Conservation (phyloP, 2,329 filamentous ascomycete species). For the Akanthomyces muscarius region DNA sequence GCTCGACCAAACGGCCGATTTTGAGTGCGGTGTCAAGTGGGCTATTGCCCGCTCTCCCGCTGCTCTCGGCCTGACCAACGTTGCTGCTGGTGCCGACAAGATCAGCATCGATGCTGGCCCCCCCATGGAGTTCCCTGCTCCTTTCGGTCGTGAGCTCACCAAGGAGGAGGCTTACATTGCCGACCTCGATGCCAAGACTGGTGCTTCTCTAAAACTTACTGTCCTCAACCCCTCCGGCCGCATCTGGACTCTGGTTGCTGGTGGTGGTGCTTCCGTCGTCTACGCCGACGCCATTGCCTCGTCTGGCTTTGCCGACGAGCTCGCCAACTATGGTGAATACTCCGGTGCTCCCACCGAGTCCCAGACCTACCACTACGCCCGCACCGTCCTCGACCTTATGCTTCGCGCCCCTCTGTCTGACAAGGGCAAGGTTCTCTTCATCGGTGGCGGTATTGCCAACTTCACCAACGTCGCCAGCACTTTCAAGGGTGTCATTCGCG, state of each 20-base stretch:
- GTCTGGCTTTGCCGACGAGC: constrained; percentile 87
- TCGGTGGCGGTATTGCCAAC: constrained; percentile 99
- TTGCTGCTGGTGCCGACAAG: constrained; percentile 63
- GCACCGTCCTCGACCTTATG: constrained; percentile 95
- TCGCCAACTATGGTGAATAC: constrained; percentile 99
- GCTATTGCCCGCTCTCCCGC: constrained; percentile 88
- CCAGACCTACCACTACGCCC: constrained; percentile 98
- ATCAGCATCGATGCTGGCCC: constrained; percentile 93
- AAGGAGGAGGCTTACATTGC: constrained; percentile 99
- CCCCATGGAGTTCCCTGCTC: constrained; percentile 98
- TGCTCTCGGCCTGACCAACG: constrained; percentile 75
- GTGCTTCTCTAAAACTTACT: constrained; percentile 96
- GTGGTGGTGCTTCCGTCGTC: constrained; percentile 98
- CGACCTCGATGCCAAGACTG: constrained; percentile 98
- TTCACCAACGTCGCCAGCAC: constrained; percentile 99
- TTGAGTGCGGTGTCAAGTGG: constrained; percentile 99
- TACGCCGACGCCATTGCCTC: constrained; percentile 99
- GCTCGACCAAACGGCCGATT: constrained; percentile 98
- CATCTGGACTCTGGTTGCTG: constrained; percentile 96
- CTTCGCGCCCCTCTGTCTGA: constrained; percentile 79
- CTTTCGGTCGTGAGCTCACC: constrained; percentile 95
- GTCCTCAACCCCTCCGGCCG: constrained; percentile 88
- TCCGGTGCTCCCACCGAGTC: constrained; percentile 98
- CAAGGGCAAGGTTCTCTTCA: constrained; percentile 98
- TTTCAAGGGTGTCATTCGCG: constrained; percentile 99